These are phyloP conservation scores for Plantago lanceolata DNA, from an alignment of 305 asterid genomes.

Conservation along the genomic window DNA sequence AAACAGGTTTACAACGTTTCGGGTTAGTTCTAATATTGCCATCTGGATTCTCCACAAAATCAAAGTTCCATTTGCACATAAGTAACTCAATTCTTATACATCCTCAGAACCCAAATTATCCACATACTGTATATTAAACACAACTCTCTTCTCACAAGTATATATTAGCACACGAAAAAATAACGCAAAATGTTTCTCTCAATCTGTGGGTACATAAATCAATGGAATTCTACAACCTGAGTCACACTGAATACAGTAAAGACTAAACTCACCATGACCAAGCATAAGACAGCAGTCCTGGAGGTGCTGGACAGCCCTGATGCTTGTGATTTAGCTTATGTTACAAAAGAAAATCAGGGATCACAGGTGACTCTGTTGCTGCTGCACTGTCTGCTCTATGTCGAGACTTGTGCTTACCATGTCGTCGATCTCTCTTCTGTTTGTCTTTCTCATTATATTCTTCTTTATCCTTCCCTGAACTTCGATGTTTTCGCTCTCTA, in stretches of 20 bases:
- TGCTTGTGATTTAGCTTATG: slow-evolving; percentile 20
- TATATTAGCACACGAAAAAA: slow-evolving; percentile 11
- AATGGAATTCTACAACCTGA: slow-evolving; percentile 22
- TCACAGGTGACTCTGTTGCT: slow-evolving; percentile 55
- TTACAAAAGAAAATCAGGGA: slow-evolving; percentile 89
- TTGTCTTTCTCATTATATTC: slow-evolving; percentile 47
- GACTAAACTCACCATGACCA: slow-evolving; percentile 37
- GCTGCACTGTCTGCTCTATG: slow-evolving; percentile 53
- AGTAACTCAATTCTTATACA: neutral
- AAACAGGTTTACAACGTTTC: neutral
- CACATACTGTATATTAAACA: neutral
- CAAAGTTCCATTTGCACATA: neutral
- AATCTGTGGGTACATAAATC: slow-evolving; percentile 11
- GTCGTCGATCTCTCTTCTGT: slow-evolving; percentile 43
- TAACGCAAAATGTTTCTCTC: neutral
- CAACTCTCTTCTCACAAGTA: neutral
- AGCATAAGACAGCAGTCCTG: slow-evolving; percentile 12
- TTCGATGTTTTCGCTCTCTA: slow-evolving; percentile 56
- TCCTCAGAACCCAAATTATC: neutral
- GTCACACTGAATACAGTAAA: slow-evolving; percentile 1
- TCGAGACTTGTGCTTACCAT: slow-evolving; percentile 55
- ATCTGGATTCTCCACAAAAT: neutral
- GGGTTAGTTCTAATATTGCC: neutral
- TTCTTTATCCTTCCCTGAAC: slow-evolving; percentile 43
- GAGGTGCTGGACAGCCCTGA: neutral